Percentiles rank a stretch among this genome's conserved stretches.
Evolutionary conservation across 257 asterid species (phyloP).

Genomic region (Nicotiana paniculata): DNA sequence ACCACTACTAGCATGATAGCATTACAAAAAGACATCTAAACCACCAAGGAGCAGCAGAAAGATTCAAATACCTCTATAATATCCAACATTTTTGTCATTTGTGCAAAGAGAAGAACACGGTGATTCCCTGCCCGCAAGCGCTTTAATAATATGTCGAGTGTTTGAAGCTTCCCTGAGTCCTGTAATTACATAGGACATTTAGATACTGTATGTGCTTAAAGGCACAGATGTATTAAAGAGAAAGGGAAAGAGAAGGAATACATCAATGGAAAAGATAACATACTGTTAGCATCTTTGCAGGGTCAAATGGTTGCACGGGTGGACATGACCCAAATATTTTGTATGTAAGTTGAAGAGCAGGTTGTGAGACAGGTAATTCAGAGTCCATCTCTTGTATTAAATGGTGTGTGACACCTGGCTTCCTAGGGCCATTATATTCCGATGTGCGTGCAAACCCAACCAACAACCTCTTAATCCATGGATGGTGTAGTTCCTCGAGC

Average conservation of each 20-base stretch:
- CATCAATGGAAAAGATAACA: slow-evolving; percentile 12
- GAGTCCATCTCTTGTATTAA: slow-evolving; percentile 89
- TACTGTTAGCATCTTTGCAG: slow-evolving; percentile 97
- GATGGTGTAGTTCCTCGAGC: slow-evolving; percentile 84
- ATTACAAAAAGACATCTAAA: not conserved
- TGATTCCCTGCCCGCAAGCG: slow-evolving; percentile 87
- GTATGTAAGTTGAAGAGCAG: slow-evolving; percentile 90
- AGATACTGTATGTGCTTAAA: slow-evolving; percentile 8
- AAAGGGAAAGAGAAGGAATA: not conserved
- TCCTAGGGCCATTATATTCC: slow-evolving; percentile 81
- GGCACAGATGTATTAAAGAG: not conserved
- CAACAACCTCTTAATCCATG: slow-evolving; percentile 90
- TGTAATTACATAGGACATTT: slow-evolving; percentile 26
- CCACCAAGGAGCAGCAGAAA: slow-evolving; percentile 5
- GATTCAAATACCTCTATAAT: slow-evolving; percentile 69
- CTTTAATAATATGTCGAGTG: slow-evolving; percentile 77
- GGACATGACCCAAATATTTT: slow-evolving; percentile 93
- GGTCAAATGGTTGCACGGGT: slow-evolving; percentile 98
- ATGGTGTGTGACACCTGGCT: slow-evolving; percentile 59
- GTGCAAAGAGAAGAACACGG: slow-evolving; percentile 92
- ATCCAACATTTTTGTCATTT: slow-evolving; percentile 95
- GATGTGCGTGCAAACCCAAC: slow-evolving; percentile 95
- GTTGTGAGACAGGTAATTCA: slow-evolving; percentile 67
- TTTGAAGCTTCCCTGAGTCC: slow-evolving; percentile 99
- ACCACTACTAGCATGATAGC: not conserved